These are phyloP conservation scores for Diaporthe caulivora DNA, from an alignment of 2,329 filamentous ascomycete species.

Conservation along the genomic window DNA sequence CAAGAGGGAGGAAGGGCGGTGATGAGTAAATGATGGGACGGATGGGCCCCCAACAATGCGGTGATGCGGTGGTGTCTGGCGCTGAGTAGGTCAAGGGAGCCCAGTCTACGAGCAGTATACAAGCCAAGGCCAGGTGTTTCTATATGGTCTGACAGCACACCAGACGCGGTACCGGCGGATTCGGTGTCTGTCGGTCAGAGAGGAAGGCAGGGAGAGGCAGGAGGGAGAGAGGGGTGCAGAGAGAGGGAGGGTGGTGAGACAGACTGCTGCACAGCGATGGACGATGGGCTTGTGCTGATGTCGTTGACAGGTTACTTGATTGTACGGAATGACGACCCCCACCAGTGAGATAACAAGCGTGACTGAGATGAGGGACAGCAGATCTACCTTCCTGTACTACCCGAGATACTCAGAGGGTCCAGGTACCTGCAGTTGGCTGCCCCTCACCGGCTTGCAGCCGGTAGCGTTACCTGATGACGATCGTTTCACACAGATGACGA, in stretches of 20 bases:
- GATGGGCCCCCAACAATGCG: constrained; percentile 27
- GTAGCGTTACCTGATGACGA: constrained; percentile 26
- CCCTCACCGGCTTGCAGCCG: neutral
- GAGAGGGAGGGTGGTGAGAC: constrained; percentile 19
- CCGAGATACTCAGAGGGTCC: neutral
- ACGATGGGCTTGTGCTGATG: constrained; percentile 31
- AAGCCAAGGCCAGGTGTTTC: constrained; percentile 17
- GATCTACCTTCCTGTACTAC: constrained; percentile 9
- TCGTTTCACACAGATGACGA: constrained; percentile 31
- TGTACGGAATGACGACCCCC: constrained; percentile 11
- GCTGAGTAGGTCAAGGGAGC: constrained; percentile 16
- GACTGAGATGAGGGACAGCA: constrained; percentile 26
- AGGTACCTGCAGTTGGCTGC: constrained; percentile 20
- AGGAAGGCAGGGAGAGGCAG: constrained; percentile 5
- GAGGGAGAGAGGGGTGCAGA: neutral
- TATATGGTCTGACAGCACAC: neutral
- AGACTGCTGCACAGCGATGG: neutral
- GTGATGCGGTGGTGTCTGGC: constrained; percentile 19
- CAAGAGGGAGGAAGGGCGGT: neutral
- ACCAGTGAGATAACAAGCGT: constrained; percentile 15
- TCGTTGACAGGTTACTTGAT: constrained; percentile 30
- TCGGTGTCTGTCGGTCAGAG: constrained; percentile 10
- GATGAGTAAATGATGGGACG: constrained; percentile 28
- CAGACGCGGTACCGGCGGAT: constrained; percentile 19
- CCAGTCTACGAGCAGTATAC: constrained; percentile 12